Evolutionary conservation across 148 eudicot species (phyloP), one percentile per base, ranked within the genome.

Genomic region (Vaccinium darrowii): DNA sequence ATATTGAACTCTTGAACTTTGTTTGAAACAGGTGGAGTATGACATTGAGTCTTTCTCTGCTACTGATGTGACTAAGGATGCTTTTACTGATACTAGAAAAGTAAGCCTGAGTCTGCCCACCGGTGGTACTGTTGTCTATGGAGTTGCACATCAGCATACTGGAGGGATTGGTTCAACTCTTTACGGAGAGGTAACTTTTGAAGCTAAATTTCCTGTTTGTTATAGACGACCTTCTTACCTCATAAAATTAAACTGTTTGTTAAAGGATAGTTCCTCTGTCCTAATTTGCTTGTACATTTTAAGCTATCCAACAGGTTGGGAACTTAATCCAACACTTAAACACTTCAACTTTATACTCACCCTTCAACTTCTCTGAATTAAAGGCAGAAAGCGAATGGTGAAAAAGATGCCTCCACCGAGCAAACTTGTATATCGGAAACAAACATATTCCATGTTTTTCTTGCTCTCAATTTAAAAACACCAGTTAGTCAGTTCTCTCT

Each of bases 121-220:
- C 84, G 95, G 92, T 60, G 98, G 99, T 12, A 85, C 89, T 89
- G 85, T 96, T 1, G 58, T 96, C 82, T 96, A 96, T 78, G 95
- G 93, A 8, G 94, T 89, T 88, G 98, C 94, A n/a, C 99, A 96
- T 89, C 98, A 92, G 81, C 99, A 96, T 78, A 84, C 93, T 0
- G 97, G 97, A 10, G 95, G 94, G n/a, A 84, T 82, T 73, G 95
- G 98, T 36, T 89, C 92, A 30, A 80, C 94, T 74, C 95, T 96
- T 18, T 92, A 92, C 83, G 88, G 98, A 77, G 89, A 94, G 97
- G 98, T 95, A 83, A 39, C 54, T 74, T 56, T 54, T 49, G 10
- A 36, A 23, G 3, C 47, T 53, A 33, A 16, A 82, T 39, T 18
- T 72, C 27, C 13, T 65, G 43, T 63, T 67, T 27, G 15, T 25